Percentiles rank a stretch among this genome's conserved stretches.
phyloP scores from a whole-genome alignment of 2,329 filamentous ascomycete genomes.

The Claviceps sp. region DNA sequence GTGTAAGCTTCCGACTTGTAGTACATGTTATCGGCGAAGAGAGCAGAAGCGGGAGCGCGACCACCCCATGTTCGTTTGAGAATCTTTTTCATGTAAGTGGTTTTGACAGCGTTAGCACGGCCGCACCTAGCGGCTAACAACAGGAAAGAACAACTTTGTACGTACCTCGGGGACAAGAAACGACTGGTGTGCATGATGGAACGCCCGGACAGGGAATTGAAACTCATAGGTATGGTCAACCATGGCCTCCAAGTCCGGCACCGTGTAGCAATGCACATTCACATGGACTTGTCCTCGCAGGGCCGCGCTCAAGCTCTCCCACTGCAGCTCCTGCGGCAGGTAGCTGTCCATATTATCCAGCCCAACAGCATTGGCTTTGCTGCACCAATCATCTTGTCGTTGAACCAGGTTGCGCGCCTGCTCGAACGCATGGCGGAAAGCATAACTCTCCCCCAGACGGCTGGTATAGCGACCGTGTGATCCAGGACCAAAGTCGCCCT shows the following conservation, averaged over 20 bases:
- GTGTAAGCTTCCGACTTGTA: slow-evolving; percentile 57
- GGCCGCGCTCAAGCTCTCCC: slow-evolving; percentile 50
- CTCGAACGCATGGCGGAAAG: slow-evolving; percentile 55
- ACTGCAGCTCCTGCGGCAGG: slow-evolving; percentile 47
- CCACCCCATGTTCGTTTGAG: slow-evolving; percentile 43
- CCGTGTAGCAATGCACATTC: slow-evolving; percentile 60
- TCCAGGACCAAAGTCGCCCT: slow-evolving; percentile 37
- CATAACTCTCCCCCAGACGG: slow-evolving; percentile 55
- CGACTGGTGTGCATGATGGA: slow-evolving; percentile 58
- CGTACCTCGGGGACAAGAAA: slow-evolving; percentile 50
- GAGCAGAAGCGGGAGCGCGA: slow-evolving; percentile 40
- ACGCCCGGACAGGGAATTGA: slow-evolving; percentile 50
- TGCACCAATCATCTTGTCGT: slow-evolving; percentile 56
- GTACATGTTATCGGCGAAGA: slow-evolving; percentile 61
- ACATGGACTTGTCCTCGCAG: slow-evolving; percentile 54
- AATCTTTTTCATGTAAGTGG: slow-evolving; percentile 21
- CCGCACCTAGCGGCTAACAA: not conserved
- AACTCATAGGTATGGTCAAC: slow-evolving; percentile 62
- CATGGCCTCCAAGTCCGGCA: slow-evolving; percentile 55
- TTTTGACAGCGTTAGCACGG: not conserved
- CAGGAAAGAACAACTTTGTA: not conserved
- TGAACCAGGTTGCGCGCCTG: slow-evolving; percentile 42
- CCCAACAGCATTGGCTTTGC: slow-evolving; percentile 36
- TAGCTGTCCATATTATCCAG: slow-evolving; percentile 39
- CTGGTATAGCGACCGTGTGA: slow-evolving; percentile 37